These are phyloP conservation scores for Nyctanthes arbortristis DNA, from an alignment of 257 asterid genomes.

Conservation along the genomic window DNA sequence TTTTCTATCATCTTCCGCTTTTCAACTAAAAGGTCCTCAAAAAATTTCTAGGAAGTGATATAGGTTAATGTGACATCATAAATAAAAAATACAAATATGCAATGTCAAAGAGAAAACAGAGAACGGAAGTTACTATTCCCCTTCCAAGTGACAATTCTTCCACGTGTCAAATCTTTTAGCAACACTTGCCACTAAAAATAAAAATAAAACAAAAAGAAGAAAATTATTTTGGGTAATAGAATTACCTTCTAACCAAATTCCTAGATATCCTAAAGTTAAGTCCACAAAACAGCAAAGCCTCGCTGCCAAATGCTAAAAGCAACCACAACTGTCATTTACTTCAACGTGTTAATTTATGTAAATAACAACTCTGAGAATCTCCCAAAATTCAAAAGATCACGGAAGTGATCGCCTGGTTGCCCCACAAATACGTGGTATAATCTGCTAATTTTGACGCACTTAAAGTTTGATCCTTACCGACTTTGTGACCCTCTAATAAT, in stretches of 20 bases:
- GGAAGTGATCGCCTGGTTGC: neutral
- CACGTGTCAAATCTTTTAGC: neutral
- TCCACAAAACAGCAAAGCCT: neutral
- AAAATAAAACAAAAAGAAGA: too few species aligned
- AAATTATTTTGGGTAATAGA: neutral
- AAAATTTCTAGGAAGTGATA: neutral
- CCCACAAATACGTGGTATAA: neutral
- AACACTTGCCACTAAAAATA: neutral
- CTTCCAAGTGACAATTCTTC: neutral
- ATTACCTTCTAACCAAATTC: neutral
- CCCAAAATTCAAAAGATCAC: neutral
- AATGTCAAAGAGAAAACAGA: too few species aligned
- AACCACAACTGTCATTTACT: neutral
- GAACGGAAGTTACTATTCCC: neutral
- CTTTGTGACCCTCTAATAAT: neutral
- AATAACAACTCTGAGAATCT: too few species aligned
- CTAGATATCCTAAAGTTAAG: neutral
- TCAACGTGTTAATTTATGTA: neutral
- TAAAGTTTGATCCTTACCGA: neutral
- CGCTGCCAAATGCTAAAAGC: neutral
- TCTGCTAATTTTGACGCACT: neutral
- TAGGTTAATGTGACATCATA: neutral
- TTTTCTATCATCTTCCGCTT: neutral
- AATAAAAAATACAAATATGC: too few species aligned
- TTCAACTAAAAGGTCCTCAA: too few species aligned